Evolutionary conservation across 768 basidiomycete species (phyloP).

Genomic region (Pisolithus sp.): DNA sequence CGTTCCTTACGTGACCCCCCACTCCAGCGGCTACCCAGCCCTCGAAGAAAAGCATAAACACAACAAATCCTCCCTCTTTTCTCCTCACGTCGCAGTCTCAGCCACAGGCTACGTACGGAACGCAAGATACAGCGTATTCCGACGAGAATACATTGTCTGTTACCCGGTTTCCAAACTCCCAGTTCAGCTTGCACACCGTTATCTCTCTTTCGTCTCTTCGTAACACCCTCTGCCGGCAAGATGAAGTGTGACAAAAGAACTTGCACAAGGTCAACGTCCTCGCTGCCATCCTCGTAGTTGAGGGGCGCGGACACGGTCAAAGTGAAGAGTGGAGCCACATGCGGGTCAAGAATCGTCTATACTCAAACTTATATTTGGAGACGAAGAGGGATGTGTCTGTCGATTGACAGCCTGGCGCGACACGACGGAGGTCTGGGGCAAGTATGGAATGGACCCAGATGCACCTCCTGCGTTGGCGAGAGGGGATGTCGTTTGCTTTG

Average conservation of each 20-base stretch:
- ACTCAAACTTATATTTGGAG: too few relatives aligned
- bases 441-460: too few relatives aligned
- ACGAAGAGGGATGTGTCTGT: too few relatives aligned
- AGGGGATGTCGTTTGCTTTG: too few relatives aligned
- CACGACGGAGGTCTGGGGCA: too few relatives aligned
- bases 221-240: constrained; percentile 10
- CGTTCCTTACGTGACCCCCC: too few relatives aligned
- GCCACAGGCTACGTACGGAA: constrained; percentile 28
- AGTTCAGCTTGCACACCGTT: too few relatives aligned
- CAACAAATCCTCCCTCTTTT: constrained; percentile 15
- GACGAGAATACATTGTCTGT: constrained; percentile 37
- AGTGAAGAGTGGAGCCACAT: constrained; percentile 53
- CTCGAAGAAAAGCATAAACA: background rate
- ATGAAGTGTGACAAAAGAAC: constrained; percentile 2
- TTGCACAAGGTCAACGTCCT: constrained; percentile 51
- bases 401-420: too few relatives aligned
- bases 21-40: too few relatives aligned
- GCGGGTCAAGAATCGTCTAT: too few relatives aligned
- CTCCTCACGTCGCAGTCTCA: too few relatives aligned
- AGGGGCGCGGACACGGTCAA: constrained; percentile 63
- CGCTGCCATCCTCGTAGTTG: constrained; percentile 66
- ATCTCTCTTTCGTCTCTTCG: constrained; percentile 41
- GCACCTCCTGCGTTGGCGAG: too few relatives aligned
- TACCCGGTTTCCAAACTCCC: constrained; percentile 63
- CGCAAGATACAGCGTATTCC: constrained; percentile 57